Evolutionary conservation across 2,329 filamentous ascomycete genomes (phyloP).

Genomic region (Trichoderma citrinoviride): DNA sequence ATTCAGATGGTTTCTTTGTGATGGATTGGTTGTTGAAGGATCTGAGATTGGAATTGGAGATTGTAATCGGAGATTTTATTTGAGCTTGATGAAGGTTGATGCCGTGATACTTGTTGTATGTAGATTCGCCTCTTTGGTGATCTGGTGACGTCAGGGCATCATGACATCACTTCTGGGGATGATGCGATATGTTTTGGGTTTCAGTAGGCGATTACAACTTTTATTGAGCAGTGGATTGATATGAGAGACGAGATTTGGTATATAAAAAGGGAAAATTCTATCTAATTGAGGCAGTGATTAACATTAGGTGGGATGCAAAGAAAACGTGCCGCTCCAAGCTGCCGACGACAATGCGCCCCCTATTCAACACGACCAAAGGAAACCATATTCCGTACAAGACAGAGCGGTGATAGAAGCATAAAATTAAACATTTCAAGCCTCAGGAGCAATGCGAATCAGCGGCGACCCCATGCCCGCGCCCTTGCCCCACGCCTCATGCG

Average conservation of each 20-base stretch:
- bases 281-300: neutral
- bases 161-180: conserved; percentile 24
- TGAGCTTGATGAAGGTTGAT: neutral
- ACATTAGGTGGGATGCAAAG: neutral
- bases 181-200: neutral
- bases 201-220: neutral
- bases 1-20: neutral
- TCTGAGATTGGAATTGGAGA: neutral
- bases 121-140: conserved; percentile 2
- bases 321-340: neutral
- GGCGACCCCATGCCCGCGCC: conserved; percentile 37
- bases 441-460: conserved; percentile 31
- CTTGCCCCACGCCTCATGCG: conserved; percentile 39
- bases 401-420: neutral
- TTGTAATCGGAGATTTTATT: neutral
- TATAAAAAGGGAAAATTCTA: neutral
- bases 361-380: neutral
- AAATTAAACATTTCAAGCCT: neutral
- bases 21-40: neutral
- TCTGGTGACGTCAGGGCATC: conserved; percentile 11
- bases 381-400: neutral
- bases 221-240: neutral
- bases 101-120: neutral
- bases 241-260: neutral
- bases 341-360: neutral